Conservation (phyloP, 345 rosid genomes). For the rapeseed (Brassica napus) region Da-Ae NC_063442.1:29377001-29377500, state of each 20-base stretch:
- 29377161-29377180: no score
- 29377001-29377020: not conserved
- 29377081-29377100: no score
- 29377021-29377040: no score
- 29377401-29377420: constrained; percentile 57
- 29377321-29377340: constrained; percentile 63
- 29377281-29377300: not conserved
- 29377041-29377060: no score
- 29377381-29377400: constrained; percentile 59
- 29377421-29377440: constrained; percentile 49
- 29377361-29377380: constrained; percentile 65
- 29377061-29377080: no score
- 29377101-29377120: no score
- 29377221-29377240: no score
- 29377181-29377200: no score
- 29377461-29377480: constrained; percentile 60
- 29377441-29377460: constrained; percentile 53
- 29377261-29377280: not conserved
- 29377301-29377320: constrained; percentile 64
- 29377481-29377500: constrained; percentile 63
- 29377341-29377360: constrained; percentile 62
- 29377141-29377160: no score
- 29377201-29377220: no score
- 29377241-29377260: not conserved
- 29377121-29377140: no score